Evolutionary conservation across 2,329 filamentous ascomycete genomes (phyloP).

Genomic region (Chaetomiaceae sp.): DNA sequence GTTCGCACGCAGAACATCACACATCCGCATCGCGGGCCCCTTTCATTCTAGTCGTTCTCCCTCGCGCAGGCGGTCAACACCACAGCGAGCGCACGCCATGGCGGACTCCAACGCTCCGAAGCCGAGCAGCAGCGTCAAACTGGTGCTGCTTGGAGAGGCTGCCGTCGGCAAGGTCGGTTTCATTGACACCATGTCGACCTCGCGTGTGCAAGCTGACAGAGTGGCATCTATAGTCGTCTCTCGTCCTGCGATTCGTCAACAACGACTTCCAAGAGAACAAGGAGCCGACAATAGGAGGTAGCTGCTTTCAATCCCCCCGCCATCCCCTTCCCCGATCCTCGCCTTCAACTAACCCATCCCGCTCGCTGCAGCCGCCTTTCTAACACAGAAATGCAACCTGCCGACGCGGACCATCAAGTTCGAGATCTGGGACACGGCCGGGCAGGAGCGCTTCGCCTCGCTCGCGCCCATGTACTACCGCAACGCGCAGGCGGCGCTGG

Average conservation of each 20-base stretch:
- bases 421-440: constrained; percentile 97
- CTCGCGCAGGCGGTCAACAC: background rate
- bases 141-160: constrained; percentile 93
- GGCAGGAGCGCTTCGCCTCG: constrained; percentile 94
- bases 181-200: background rate
- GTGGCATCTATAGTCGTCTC: constrained; percentile 65
- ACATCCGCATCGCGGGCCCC: background rate
- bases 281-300: constrained; percentile 97
- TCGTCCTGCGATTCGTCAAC: constrained; percentile 97
- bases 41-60: background rate
- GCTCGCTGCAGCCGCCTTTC: constrained; percentile 70
- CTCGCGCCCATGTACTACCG: constrained; percentile 99
- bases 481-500: constrained; percentile 93
- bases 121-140: constrained; percentile 99
- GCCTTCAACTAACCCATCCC: constrained; percentile 2
- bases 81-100: constrained; percentile 43
- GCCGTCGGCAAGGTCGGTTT: constrained; percentile 87
- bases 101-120: constrained; percentile 74
- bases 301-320: no score
- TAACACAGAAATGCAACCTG: constrained; percentile 97
- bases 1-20: background rate
- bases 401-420: constrained; percentile 88
- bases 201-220: constrained; percentile 16
- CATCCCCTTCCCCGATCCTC: no score
- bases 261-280: constrained; percentile 99